A percentile compares a stretch with the other conserved stretches of the same genome.
phyloP scores from a whole-genome alignment of 2,329 filamentous ascomycete species.

The Tolypocladium guangdongense region DNA sequence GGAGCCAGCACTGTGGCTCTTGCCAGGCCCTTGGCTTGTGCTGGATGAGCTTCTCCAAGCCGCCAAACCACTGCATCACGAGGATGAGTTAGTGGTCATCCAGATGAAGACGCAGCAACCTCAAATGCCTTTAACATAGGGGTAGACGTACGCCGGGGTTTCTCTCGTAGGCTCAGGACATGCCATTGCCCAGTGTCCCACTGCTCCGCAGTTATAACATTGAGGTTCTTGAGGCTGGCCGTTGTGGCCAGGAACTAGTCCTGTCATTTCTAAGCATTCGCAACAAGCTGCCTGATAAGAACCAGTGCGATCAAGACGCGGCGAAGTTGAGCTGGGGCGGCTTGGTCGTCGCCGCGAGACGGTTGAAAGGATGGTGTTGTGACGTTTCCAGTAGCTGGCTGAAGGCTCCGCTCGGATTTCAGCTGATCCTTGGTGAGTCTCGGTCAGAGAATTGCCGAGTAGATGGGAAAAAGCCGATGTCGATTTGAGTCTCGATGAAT shows the following conservation, averaged over 20 bases:
- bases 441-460: not conserved
- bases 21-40: conserved; percentile 12
- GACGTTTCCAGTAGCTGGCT: not conserved
- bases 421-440: not conserved
- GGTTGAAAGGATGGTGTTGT: not conserved
- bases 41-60: conserved; percentile 24
- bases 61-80: conserved; percentile 19
- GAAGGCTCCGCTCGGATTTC: not conserved
- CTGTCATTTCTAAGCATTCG: conserved; percentile 15
- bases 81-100: conserved; percentile 1
- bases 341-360: not conserved
- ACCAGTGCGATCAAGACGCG: not conserved
- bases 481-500: not conserved
- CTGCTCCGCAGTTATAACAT: conserved; percentile 44
- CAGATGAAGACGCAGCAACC: too few relatives aligned
- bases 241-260: conserved; percentile 15
- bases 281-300: not conserved
- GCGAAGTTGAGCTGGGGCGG: not conserved
- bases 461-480: not conserved
- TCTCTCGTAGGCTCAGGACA: conserved; percentile 39
- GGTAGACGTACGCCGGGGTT: conserved; percentile 31
- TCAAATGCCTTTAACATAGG: not conserved
- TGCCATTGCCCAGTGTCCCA: conserved; percentile 40
- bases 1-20: conserved; percentile 16
- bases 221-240: conserved; percentile 24